These are phyloP conservation scores for Naganishia onofrii DNA, from an alignment of 768 basidiomycete species.

Conservation along the genomic window DNA sequence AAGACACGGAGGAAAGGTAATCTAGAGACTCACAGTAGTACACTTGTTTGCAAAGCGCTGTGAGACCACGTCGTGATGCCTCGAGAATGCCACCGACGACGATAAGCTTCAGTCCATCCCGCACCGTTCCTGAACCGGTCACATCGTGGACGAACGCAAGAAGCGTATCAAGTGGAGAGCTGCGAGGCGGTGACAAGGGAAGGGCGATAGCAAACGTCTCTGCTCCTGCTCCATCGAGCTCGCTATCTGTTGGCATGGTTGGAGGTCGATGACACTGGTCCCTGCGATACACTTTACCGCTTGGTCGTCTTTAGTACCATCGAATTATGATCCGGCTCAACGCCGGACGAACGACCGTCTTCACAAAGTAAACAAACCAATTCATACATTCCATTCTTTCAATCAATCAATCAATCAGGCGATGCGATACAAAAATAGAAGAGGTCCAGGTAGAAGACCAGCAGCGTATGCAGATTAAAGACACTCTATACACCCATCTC, in stretches of 20 bases:
- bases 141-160: constrained; percentile 13
- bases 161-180: background rate
- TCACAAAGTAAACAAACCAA: too few relatives aligned
- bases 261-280: background rate
- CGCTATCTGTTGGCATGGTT: background rate
- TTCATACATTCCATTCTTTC: too few relatives aligned
- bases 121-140: constrained; percentile 22
- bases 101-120: constrained; percentile 29
- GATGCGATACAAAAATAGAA: too few relatives aligned
- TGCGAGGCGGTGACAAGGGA: background rate
- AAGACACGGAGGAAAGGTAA: background rate
- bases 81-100: constrained; percentile 27
- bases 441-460: background rate
- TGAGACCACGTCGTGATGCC: constrained; percentile 21
- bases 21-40: constrained; percentile 8
- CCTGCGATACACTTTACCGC: background rate
- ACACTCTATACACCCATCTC: background rate
- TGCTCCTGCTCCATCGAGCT: background rate
- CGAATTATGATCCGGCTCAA: too few relatives aligned
- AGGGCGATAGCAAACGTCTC: background rate
- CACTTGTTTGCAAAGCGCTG: constrained; percentile 1
- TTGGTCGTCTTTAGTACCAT: too few relatives aligned
- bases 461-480: background rate
- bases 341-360: too few relatives aligned
- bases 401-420: too few relatives aligned